phyloP scores from a whole-genome alignment of 1,139 yeast genomes.

The Kodamaea sp. region DNA sequence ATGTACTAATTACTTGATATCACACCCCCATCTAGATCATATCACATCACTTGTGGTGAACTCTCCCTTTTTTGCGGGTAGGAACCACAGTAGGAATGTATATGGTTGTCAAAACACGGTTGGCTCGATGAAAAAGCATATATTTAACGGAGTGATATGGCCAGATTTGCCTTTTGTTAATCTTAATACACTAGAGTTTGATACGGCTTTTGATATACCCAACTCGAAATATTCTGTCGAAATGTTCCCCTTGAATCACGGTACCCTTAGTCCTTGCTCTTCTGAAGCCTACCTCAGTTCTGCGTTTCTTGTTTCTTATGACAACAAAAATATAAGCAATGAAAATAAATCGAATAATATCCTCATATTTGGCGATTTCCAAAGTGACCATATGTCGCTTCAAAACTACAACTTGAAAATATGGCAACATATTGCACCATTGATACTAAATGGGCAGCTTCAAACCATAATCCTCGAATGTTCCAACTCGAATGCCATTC shows the following conservation, averaged over 20 bases:
- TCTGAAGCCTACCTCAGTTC: constrained; percentile 31
- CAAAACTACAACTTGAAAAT: constrained; percentile 42
- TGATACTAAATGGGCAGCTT: constrained; percentile 42
- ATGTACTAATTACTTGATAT: constrained; percentile 51
- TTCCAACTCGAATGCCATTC: constrained; percentile 52
- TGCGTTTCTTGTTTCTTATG: constrained; percentile 50
- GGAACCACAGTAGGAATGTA: constrained; percentile 29
- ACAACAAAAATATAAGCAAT: constrained; percentile 18
- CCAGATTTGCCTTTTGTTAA: constrained; percentile 54
- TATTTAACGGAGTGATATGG: constrained; percentile 80
- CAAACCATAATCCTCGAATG: constrained; percentile 64
- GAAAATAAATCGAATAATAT: constrained; percentile 18
- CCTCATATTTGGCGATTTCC: constrained; percentile 78
- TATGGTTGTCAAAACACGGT: constrained; percentile 56
- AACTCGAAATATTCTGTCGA: constrained; percentile 21
- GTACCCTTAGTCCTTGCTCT: constrained; percentile 11
- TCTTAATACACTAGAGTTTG: constrained; percentile 19
- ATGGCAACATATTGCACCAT: constrained; percentile 56
- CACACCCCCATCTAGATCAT: constrained; percentile 89
- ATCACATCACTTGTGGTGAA: constrained; percentile 65
- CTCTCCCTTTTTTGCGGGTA: constrained; percentile 51
- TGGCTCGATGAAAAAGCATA: constrained; percentile 46
- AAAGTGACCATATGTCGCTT: constrained; percentile 54
- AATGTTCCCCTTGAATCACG: constrained; percentile 42
- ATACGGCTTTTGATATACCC: constrained; percentile 15